A percentile compares a stretch with the other conserved stretches of the same genome.
Evolutionary conservation across 2,329 filamentous ascomycete species (phyloP).

Genomic region (Chaetomiaceae sp.): DNA sequence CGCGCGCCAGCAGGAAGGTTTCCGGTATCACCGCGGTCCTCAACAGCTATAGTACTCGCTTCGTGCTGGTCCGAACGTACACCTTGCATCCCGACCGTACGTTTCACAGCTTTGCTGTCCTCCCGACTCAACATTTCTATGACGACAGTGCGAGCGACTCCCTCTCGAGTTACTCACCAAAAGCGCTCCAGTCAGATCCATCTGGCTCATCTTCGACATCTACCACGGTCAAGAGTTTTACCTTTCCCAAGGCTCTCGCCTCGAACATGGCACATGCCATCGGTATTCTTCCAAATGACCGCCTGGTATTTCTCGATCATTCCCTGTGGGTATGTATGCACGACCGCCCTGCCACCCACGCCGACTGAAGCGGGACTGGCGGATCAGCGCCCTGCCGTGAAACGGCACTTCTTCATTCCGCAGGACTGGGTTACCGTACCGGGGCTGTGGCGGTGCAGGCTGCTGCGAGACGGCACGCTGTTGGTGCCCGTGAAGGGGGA

Average conservation of each 20-base stretch:
- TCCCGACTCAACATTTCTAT: slow-evolving; percentile 16
- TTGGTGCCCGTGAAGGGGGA: not conserved
- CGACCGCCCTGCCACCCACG: slow-evolving; percentile 1
- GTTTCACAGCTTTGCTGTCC: not conserved
- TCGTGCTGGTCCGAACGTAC: not conserved
- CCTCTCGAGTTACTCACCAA: not conserved
- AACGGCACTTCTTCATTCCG: slow-evolving; percentile 23
- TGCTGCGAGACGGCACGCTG: slow-evolving; percentile 9
- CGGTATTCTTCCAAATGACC: slow-evolving; percentile 18
- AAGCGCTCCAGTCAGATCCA: too few relatives aligned
- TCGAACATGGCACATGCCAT: slow-evolving; percentile 9
- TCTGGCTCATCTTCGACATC: not conserved
- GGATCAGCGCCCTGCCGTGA: not conserved
- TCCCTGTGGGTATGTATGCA: slow-evolving; percentile 22
- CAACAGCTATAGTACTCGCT: slow-evolving; percentile 1
- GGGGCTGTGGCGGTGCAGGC: slow-evolving; percentile 13
- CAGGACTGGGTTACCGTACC: slow-evolving; percentile 21
- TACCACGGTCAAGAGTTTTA: not conserved
- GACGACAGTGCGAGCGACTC: not conserved
- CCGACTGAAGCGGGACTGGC: too few relatives aligned
- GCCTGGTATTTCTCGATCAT: slow-evolving; percentile 20
- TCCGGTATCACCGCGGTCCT: not conserved
- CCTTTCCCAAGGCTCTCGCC: not conserved
- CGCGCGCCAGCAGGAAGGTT: not conserved
- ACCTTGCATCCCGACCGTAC: not conserved